Conservation (phyloP, 2,329 filamentous ascomycete genomes). For the Phaeosphaeriaceae sp. region DNA sequence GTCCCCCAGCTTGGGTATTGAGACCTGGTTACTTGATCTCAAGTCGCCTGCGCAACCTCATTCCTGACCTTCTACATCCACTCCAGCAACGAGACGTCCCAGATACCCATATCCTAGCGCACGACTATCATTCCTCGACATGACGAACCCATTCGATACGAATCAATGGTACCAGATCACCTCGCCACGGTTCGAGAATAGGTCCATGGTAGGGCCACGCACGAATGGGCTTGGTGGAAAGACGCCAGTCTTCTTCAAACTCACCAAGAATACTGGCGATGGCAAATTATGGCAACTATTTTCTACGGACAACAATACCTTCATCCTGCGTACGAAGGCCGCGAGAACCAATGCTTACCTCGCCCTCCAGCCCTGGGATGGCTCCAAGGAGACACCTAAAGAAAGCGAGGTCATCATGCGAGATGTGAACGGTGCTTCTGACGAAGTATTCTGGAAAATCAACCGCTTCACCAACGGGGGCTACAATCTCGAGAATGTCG, state of each 20-base stretch:
- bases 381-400: background rate
- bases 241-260: background rate
- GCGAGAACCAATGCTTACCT: background rate
- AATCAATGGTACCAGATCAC: background rate
- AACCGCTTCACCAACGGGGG: background rate
- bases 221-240: background rate
- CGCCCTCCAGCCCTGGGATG: background rate
- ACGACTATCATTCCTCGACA: background rate
- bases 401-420: background rate
- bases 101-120: background rate
- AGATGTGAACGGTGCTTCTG: background rate
- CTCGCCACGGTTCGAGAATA: background rate
- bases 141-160: background rate
- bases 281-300: background rate
- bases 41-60: too few relatives aligned
- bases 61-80: background rate
- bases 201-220: background rate
- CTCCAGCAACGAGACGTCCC: background rate
- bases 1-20: background rate
- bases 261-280: background rate
- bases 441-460: background rate
- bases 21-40: background rate
- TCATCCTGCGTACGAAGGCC: background rate
- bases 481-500: background rate
- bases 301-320: background rate